Evolutionary conservation across 2,329 filamentous ascomycete species (phyloP).

Genomic region (Didymella arachidicola): DNA sequence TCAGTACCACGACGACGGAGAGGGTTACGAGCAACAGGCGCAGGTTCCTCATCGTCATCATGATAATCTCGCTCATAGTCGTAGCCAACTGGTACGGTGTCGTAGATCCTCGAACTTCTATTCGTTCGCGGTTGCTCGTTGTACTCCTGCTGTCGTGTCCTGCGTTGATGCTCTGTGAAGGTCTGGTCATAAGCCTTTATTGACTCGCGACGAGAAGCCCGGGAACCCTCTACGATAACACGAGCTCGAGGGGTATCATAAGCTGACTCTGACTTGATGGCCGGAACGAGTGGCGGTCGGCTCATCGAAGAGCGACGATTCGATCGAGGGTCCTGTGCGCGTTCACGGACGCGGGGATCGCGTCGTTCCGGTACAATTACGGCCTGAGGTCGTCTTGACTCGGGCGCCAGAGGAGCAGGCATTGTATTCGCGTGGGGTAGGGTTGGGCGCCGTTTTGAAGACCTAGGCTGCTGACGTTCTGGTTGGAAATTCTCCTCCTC

Average conservation of each 20-base stretch:
- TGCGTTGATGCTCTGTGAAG: conserved; percentile 22
- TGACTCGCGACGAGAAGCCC: conserved; percentile 33
- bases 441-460: conserved; percentile 31
- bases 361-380: conserved; percentile 27
- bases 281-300: conserved; percentile 46
- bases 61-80: conserved; percentile 24
- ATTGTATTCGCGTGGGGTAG: conserved; percentile 40
- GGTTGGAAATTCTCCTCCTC: conserved; percentile 7
- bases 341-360: conserved; percentile 26
- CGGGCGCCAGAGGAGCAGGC: conserved; percentile 5
- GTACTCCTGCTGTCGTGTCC: conserved; percentile 9
- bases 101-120: conserved; percentile 26
- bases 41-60: conserved; percentile 24
- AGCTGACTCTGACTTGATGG: conserved; percentile 44
- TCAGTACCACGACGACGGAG: conserved; percentile 36
- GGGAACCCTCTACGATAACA: conserved; percentile 41
- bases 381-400: conserved; percentile 19
- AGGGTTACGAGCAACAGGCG: not conserved
- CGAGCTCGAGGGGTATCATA: conserved; percentile 36
- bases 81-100: conserved; percentile 7
- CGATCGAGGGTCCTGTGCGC: conserved; percentile 23
- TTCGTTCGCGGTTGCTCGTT: conserved; percentile 26
- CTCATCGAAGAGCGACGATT: conserved; percentile 34
- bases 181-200: conserved; percentile 38
- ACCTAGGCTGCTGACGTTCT: conserved; percentile 5